A percentile compares a stretch with the other conserved stretches of the same genome.
Conservation (phyloP, 2,329 filamentous ascomycete species). For the Boeremia lycopersici region DNA sequence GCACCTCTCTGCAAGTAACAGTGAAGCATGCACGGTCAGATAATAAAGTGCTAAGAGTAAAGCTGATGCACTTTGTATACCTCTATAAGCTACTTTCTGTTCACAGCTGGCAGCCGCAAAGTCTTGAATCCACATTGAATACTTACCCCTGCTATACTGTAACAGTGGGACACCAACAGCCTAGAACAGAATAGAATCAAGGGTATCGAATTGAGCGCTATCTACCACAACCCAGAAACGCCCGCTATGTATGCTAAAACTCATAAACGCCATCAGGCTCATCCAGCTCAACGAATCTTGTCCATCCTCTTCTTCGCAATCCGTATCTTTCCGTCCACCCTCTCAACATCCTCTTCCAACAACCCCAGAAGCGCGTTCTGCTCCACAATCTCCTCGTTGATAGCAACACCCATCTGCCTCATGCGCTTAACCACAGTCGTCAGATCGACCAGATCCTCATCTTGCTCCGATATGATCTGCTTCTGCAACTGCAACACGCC, state of each 20-base stretch:
- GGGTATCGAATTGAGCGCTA: neutral
- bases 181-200: neutral
- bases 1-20: no score
- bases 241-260: neutral
- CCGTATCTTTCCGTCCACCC: slow-evolving; percentile 70
- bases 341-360: slow-evolving; percentile 69
- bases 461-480: slow-evolving; percentile 76
- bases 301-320: slow-evolving; percentile 75
- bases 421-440: slow-evolving; percentile 73
- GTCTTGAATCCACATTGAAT: no score
- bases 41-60: no score
- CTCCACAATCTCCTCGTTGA: slow-evolving; percentile 73
- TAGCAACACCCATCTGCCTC: slow-evolving; percentile 77
- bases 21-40: no score
- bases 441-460: slow-evolving; percentile 72
- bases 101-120: no score
- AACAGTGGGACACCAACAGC: no score
- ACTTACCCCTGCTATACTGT: no score
- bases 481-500: slow-evolving; percentile 76
- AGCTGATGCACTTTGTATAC: no score
- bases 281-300: slow-evolving; percentile 66
- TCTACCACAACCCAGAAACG: neutral
- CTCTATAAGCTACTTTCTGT: no score
- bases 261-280: neutral
- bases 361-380: slow-evolving; percentile 62